A percentile compares a stretch with the other conserved stretches of the same genome.
Conservation (phyloP, 306 rosid species). For the Lathyrus tuberosus region DNA sequence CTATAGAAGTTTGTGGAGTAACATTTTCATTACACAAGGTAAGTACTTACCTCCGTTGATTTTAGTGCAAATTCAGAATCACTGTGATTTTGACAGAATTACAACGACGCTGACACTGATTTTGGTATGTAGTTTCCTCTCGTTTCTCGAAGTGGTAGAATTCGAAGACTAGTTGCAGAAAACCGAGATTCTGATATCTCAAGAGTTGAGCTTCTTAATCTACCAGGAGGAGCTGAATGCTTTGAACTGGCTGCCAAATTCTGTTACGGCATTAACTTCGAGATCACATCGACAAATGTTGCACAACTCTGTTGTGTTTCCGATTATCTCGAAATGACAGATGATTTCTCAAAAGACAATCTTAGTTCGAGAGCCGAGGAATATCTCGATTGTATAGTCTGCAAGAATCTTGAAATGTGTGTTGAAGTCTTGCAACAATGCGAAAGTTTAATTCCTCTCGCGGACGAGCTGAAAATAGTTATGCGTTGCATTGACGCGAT, state of each 20-base stretch:
- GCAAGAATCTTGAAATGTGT: constrained; percentile 94
- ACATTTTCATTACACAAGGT: constrained; percentile 88
- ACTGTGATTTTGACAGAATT: neutral
- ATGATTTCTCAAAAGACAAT: constrained; percentile 90
- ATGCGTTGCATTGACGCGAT: constrained; percentile 90
- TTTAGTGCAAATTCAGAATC: constrained; percentile 5
- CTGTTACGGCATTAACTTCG: constrained; percentile 95
- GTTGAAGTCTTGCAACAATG: constrained; percentile 93
- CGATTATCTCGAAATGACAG: constrained; percentile 94
- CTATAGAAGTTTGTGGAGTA: constrained; percentile 78
- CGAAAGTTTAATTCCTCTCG: constrained; percentile 82
- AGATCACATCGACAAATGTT: constrained; percentile 83
- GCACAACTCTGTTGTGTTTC: constrained; percentile 87
- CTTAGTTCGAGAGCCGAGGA: constrained; percentile 84
- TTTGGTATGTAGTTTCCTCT: constrained; percentile 85
- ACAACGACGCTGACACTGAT: neutral
- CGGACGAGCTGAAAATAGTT: constrained; percentile 78
- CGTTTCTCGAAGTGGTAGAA: constrained; percentile 94
- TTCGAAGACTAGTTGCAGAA: constrained; percentile 87
- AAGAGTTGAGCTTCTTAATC: constrained; percentile 84
- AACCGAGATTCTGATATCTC: constrained; percentile 90
- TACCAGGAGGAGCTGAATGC: constrained; percentile 92
- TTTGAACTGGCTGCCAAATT: constrained; percentile 95
- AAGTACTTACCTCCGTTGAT: constrained; percentile 30
- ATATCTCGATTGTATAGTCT: constrained; percentile 74